Base-by-base conservation (phyloP, 2,329 filamentous ascomycete genomes). In the Clonostachys rhizophaga region DNA sequence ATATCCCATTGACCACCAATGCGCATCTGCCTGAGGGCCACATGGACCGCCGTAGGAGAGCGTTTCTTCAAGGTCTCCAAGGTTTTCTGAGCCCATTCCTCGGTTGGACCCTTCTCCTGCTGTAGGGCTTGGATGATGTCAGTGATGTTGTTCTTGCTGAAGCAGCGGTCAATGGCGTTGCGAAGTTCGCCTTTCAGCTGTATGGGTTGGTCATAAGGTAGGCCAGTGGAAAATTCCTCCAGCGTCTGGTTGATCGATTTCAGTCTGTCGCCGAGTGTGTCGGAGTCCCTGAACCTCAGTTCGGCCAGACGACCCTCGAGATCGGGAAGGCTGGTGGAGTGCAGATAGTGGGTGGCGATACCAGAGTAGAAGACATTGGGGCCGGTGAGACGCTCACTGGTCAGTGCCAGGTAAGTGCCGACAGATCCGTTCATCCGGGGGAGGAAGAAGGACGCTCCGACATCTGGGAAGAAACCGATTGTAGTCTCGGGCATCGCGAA, bases 401-500 rank as follows among this genome's bases (percentile, higher is more conserved):
- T 99, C 53, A 99, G 76, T 17, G 91, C 94, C 40, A 99, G 83
- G 68, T 97, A 99, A 17, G 89, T 96, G 48, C 94, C 94, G 47
- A 95, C 70, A 49, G 84, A 75, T 44, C 94, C 94, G 58, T 95
- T 84, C 76, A 99, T 84, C 52, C 91, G 81, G 14, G 94, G 89
- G 46, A 99, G 76, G 76, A 97, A 97, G 75, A 97, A 99, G 11
- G 89, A 95, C 34, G 87, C 95, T 51, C 94, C 94, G 43, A 99
- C 94, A 61, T 99, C 95, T 7, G 95, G 94, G 77, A 99, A 99
- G 76, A 97, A 96, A 37, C 94, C 94, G 61, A 99, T 99, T 9
- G 84, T 95, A 5, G 94, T 99, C 72, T 99, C 94, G 33, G 94
- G 94, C 94, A 99, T 99, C 56, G 95, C 91, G 60, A 99, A 97